These are phyloP conservation scores for Multifurca ochricompacta DNA, from an alignment of 768 basidiomycete genomes.

Conservation along the genomic window DNA sequence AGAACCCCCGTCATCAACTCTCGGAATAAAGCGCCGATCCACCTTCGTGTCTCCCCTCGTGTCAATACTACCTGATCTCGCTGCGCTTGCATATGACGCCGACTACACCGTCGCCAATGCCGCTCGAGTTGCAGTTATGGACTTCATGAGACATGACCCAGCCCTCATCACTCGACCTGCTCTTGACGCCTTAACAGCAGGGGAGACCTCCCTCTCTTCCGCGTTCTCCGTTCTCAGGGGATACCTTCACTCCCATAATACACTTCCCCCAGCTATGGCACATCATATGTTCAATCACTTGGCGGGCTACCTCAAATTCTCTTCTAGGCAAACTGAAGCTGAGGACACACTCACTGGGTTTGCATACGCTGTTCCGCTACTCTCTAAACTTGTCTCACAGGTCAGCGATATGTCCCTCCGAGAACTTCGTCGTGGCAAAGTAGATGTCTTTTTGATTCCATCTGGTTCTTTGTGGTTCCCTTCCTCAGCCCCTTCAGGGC, in stretches of 20 bases:
- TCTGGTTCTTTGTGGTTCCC: slow-evolving; percentile 67
- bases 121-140: slow-evolving; percentile 49
- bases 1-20: not conserved
- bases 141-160: slow-evolving; percentile 71
- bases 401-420: slow-evolving; percentile 66
- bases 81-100: slow-evolving; percentile 43
- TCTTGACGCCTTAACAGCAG: slow-evolving; percentile 50
- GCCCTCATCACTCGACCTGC: slow-evolving; percentile 54
- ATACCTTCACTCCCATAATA: slow-evolving; percentile 47
- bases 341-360: slow-evolving; percentile 43
- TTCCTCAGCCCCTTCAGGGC: slow-evolving; percentile 41
- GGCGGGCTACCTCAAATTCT: slow-evolving; percentile 55
- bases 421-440: slow-evolving; percentile 64
- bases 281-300: slow-evolving; percentile 66
- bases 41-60: slow-evolving; percentile 60
- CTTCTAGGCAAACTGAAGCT: slow-evolving; percentile 37
- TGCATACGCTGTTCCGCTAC: slow-evolving; percentile 46
- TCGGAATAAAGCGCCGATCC: slow-evolving; percentile 47
- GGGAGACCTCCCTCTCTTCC: slow-evolving; percentile 37
- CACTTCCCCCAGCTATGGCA: slow-evolving; percentile 55
- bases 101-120: slow-evolving; percentile 47
- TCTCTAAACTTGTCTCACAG: slow-evolving; percentile 51
- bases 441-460: slow-evolving; percentile 61
- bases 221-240: slow-evolving; percentile 48
- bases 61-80: slow-evolving; percentile 45